phyloP scores from a whole-genome alignment of 805 yeast species.

The Pichia scutulata region DNA sequence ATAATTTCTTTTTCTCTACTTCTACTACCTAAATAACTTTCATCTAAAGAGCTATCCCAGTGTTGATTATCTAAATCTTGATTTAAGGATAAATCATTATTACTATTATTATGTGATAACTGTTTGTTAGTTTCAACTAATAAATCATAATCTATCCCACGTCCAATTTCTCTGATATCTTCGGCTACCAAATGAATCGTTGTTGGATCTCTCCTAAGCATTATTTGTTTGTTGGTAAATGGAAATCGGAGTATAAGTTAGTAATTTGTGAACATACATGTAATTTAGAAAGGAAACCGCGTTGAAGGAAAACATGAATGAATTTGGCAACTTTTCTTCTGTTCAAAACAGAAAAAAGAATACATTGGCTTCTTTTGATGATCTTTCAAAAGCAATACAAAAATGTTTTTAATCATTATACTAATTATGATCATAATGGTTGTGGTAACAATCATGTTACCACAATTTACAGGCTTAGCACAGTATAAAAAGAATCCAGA shows the following conservation, averaged over 20 bases:
- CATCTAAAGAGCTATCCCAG: constrained; percentile 9
- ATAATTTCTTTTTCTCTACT: constrained; percentile 1
- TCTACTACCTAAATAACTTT: constrained; percentile 8
- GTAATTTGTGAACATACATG: too few relatives aligned
- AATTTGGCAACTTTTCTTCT: neutral
- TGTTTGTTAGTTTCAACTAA: neutral
- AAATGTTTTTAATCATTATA: constrained; percentile 10
- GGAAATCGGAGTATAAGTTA: too few relatives aligned
- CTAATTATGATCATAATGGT: constrained; percentile 17
- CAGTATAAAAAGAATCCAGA: constrained; percentile 23
- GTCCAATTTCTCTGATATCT: constrained; percentile 40
- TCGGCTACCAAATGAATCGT: constrained; percentile 59
- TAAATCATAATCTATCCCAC: constrained; percentile 9
- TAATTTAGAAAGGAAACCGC: neutral
- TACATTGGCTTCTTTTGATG: neutral
- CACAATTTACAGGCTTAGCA: constrained; percentile 23
- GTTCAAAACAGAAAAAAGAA: neutral
- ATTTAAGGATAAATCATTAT: neutral
- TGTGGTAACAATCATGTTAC: constrained; percentile 18
- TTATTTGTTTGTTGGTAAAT: neutral
- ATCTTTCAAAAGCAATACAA: neutral
- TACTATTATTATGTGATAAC: neutral
- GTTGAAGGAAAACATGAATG: neutral
- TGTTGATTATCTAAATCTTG: constrained; percentile 3
- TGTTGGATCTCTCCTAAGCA: constrained; percentile 71